A percentile compares a stretch with the other conserved stretches of the same genome.
Conservation (phyloP, 805 yeast genomes). For the Wickerhamiella occidentalis region DNA sequence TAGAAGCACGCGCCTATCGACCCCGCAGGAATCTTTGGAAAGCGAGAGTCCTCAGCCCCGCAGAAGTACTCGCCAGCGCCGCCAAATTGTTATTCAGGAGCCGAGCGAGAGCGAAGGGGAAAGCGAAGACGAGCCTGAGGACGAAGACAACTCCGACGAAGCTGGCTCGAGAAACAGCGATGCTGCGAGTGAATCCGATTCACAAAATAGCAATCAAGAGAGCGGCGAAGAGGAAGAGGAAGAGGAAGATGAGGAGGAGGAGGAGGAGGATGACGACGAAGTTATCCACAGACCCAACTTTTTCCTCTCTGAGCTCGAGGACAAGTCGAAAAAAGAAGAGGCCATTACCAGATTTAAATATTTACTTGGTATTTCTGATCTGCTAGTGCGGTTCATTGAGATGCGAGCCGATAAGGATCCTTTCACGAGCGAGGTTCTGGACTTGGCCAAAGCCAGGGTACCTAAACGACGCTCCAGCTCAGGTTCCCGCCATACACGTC, state of each 20-base stretch:
- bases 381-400: slow-evolving; percentile 78
- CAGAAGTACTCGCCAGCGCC: not conserved
- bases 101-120: not conserved
- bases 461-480: slow-evolving; percentile 39
- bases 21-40: not conserved
- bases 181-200: not conserved
- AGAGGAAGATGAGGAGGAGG: not conserved
- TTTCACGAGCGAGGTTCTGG: slow-evolving; percentile 33
- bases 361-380: slow-evolving; percentile 63
- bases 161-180: not conserved
- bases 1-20: slow-evolving; percentile 1
- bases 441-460: slow-evolving; percentile 22
- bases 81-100: not conserved
- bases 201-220: not conserved
- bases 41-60: slow-evolving; percentile 1
- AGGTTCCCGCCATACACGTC: slow-evolving; percentile 45
- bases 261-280: not conserved
- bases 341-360: slow-evolving; percentile 71
- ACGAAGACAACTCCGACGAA: not conserved
- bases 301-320: not conserved
- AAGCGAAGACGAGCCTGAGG: not conserved
- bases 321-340: slow-evolving; percentile 28
- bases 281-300: not conserved
- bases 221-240: not conserved
- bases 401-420: slow-evolving; percentile 66